phyloP scores from a whole-genome alignment of 225 moss, liverwort and hornwort genomes.

The Sphagnum tenellum region DNA sequence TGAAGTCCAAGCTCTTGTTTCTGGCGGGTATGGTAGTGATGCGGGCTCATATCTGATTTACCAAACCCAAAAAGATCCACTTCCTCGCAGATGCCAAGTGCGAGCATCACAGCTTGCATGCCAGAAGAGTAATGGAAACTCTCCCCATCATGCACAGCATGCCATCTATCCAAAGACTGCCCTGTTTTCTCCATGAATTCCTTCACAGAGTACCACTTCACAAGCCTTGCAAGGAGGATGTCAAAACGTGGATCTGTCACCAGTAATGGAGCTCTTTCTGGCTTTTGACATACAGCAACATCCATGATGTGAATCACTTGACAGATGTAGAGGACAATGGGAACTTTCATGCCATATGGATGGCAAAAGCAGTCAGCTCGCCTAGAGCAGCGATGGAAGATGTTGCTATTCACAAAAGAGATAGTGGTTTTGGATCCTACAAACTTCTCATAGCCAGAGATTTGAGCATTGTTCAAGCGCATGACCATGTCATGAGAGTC shows the following conservation, averaged over 20 bases:
- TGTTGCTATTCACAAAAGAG: conserved; percentile 59
- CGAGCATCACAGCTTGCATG: conserved; percentile 55
- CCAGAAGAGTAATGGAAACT: conserved; percentile 79
- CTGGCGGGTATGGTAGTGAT: conserved; percentile 66
- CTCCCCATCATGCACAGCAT: conserved; percentile 5
- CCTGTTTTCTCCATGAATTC: conserved; percentile 34
- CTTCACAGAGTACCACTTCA: conserved; percentile 62
- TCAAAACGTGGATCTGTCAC: conserved; percentile 63
- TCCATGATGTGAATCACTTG: conserved; percentile 63
- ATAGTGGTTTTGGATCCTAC: conserved; percentile 55
- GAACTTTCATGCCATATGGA: conserved; percentile 25
- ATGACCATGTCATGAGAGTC: conserved; percentile 61
- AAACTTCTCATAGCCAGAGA: conserved; percentile 25
- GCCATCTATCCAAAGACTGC: conserved; percentile 24
- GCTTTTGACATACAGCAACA: conserved; percentile 27
- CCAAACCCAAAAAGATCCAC: conserved; percentile 65
- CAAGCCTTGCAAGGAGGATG: conserved; percentile 31
- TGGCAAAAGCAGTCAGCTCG: conserved; percentile 52
- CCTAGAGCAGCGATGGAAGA: conserved; percentile 43
- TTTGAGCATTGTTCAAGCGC: conserved; percentile 54
- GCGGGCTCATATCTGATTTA: conserved; percentile 30
- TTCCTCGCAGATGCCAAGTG: conserved; percentile 53
- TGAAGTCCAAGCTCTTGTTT: conserved; percentile 48
- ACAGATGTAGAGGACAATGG: conserved; percentile 45
- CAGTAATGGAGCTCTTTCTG: conserved; percentile 28